phyloP scores from a whole-genome alignment of 2,329 filamentous ascomycete species.

The Didymella pomorum region DNA sequence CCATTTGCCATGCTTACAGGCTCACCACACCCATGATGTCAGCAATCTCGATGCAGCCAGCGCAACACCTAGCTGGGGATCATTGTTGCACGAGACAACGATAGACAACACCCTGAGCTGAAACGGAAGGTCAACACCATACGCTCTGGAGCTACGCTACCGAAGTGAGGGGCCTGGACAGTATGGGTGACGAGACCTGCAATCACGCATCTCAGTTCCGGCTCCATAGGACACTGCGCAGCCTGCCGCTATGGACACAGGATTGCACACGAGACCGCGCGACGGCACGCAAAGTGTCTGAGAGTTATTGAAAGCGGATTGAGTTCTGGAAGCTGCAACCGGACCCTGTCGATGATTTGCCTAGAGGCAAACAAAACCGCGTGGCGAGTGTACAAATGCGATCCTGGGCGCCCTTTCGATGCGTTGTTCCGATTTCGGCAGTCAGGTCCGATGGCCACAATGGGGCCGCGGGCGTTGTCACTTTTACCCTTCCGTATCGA shows the following conservation, averaged over 20 bases:
- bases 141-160: neutral
- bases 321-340: neutral
- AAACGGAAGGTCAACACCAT: neutral
- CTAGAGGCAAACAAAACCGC: neutral
- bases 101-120: neutral
- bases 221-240: neutral
- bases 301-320: neutral
- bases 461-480: neutral
- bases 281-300: neutral
- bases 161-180: neutral
- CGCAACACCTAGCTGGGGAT: neutral
- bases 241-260: neutral
- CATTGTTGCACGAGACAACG: neutral
- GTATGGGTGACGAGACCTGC: neutral
- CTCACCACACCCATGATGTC: neutral
- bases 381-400: neutral
- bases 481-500: neutral
- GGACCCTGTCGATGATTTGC: neutral
- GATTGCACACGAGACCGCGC: neutral
- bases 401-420: slow-evolving; percentile 9
- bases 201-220: neutral
- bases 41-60: slow-evolving; percentile 1
- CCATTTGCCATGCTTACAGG: neutral
- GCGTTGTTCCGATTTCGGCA: neutral
- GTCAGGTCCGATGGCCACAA: neutral